These are phyloP conservation scores for Aspergillus sclerotialis DNA, from an alignment of 2,329 filamentous ascomycete genomes.

Conservation along the genomic window DNA sequence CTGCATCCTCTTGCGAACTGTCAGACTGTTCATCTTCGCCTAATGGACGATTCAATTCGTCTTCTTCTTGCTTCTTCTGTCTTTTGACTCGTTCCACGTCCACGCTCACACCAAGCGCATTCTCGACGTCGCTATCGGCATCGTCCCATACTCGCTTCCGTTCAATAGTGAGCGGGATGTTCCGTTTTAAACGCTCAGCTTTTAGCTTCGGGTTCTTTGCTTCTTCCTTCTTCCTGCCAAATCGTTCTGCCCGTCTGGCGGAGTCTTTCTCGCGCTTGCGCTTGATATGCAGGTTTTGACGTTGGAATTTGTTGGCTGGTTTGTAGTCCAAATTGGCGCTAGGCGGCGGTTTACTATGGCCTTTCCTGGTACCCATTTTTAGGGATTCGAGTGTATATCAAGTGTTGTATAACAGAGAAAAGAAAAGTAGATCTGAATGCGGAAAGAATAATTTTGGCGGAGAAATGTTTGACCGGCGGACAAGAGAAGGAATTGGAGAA, in stretches of 20 bases:
- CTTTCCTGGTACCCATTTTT: constrained; percentile 46
- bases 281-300: constrained; percentile 70
- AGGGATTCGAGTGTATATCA: constrained; percentile 2
- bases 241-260: constrained; percentile 67
- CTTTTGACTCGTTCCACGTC: constrained; percentile 44
- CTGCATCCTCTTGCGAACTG: constrained; percentile 31
- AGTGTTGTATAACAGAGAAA: constrained; percentile 3
- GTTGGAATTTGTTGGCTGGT: constrained; percentile 69
- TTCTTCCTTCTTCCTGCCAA: constrained; percentile 76
- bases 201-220: constrained; percentile 71
- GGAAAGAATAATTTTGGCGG: constrained; percentile 25
- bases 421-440: too few relatives aligned
- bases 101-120: constrained; percentile 40
- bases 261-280: constrained; percentile 71
- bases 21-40: constrained; percentile 41
- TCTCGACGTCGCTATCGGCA: constrained; percentile 47
- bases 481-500: neutral
- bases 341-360: constrained; percentile 34
- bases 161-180: constrained; percentile 75
- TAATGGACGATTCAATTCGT: constrained; percentile 28
- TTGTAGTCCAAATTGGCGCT: constrained; percentile 46
- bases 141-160: constrained; percentile 88
- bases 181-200: constrained; percentile 65
- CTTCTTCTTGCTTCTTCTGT: constrained; percentile 40
- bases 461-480: constrained; percentile 17